Conservation (phyloP, 2,329 filamentous ascomycete species). For the Penicillium digitatum region DNA sequence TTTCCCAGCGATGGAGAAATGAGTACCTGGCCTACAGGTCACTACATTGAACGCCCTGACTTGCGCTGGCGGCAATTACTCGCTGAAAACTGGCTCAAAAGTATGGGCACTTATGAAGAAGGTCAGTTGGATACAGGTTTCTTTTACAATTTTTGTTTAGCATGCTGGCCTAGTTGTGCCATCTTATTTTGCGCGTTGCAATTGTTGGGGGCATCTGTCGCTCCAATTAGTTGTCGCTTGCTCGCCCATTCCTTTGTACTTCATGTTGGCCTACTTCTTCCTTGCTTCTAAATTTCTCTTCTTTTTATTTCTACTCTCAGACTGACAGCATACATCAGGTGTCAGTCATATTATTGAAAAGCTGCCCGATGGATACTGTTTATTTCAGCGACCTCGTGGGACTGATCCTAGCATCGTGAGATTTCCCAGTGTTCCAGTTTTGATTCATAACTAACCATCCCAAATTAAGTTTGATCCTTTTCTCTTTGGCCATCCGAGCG, state of each 20-base stretch:
- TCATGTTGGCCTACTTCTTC: not conserved
- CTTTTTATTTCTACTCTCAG: not conserved
- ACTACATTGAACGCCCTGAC: constrained; percentile 31
- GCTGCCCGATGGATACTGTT: constrained; percentile 53
- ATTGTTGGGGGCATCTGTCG: not conserved
- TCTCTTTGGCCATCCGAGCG: constrained; percentile 55
- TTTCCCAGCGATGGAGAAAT: constrained; percentile 40
- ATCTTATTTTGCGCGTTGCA: not conserved
- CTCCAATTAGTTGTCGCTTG: not conserved
- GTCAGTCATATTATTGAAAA: constrained; percentile 50
- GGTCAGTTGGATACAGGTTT: constrained; percentile 27
- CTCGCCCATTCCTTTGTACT: not conserved
- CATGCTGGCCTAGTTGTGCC: not conserved
- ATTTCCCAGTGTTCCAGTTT: not conserved
- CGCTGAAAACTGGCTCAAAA: constrained; percentile 48
- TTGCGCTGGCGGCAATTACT: constrained; percentile 48
- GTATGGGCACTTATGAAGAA: constrained; percentile 36
- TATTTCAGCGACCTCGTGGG: constrained; percentile 50
- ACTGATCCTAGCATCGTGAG: constrained; percentile 35
- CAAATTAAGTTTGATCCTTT: constrained; percentile 49
- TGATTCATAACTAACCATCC: not conserved
- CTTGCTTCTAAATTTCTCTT: not conserved
- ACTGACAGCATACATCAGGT: constrained; percentile 27
- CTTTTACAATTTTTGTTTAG: not conserved
- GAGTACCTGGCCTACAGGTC: constrained; percentile 35